Percentiles rank a stretch among this genome's conserved stretches.
These are phyloP conservation scores for Myotisia sp. DNA, from an alignment of 2,329 filamentous ascomycete genomes.

Conservation along the genomic window DNA sequence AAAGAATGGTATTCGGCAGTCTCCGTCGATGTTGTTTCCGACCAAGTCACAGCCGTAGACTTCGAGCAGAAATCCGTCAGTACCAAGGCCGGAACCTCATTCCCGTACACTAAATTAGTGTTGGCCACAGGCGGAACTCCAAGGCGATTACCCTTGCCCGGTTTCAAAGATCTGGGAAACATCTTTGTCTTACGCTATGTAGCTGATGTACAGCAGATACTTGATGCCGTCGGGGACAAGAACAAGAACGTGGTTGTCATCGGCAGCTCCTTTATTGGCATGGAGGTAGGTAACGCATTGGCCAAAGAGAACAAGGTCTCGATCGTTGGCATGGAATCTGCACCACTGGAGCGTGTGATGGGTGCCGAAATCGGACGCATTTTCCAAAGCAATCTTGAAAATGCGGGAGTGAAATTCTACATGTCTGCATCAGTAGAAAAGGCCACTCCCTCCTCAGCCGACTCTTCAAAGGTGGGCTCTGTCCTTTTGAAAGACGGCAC, in stretches of 20 bases:
- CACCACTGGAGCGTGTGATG: conserved; percentile 73
- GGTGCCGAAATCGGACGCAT: conserved; percentile 67
- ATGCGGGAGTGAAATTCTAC: conserved; percentile 78
- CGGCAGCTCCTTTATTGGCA: conserved; percentile 91
- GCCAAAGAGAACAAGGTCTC: conserved; percentile 72
- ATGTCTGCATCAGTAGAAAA: conserved; percentile 70
- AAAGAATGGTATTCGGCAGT: conserved; percentile 59
- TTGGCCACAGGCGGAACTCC: conserved; percentile 77
- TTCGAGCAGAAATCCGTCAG: conserved; percentile 58
- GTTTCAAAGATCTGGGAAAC: conserved; percentile 74
- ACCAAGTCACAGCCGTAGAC: conserved; percentile 58
- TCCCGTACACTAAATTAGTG: conserved; percentile 73
- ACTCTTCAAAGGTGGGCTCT: conserved; percentile 60
- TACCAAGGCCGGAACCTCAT: conserved; percentile 59
- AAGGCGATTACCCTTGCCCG: conserved; percentile 59
- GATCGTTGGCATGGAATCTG: conserved; percentile 75
- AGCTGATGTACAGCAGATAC: conserved; percentile 63
- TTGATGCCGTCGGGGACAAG: conserved; percentile 59
- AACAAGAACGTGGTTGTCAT: conserved; percentile 89
- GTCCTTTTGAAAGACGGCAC: conserved; percentile 79
- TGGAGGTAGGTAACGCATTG: conserved; percentile 81
- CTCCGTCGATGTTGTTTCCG: conserved; percentile 41
- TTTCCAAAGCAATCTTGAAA: conserved; percentile 65
- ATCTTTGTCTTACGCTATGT: conserved; percentile 72
- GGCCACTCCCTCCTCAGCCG: conserved; percentile 54